Evolutionary conservation across 805 yeast genomes (phyloP).

Genomic region (Starmerella bacillaris): DNA sequence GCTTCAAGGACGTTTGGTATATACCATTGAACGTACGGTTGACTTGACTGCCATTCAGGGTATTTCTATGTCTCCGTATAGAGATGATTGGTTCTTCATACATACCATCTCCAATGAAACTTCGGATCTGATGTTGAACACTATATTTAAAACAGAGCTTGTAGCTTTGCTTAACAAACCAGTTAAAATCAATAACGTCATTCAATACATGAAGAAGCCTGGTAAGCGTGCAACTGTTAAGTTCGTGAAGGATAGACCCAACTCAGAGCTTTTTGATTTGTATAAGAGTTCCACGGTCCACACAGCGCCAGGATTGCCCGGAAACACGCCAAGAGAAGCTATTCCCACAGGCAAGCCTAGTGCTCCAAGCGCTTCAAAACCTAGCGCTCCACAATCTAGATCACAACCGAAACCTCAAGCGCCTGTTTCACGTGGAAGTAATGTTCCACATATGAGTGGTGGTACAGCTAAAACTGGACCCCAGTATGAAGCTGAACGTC

Average conservation of each 20-base stretch:
- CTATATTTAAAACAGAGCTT: constrained; percentile 78
- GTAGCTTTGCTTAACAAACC: constrained; percentile 30
- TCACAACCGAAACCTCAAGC: constrained; percentile 15
- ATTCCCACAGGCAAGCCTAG: constrained; percentile 37
- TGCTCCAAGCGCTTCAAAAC: constrained; percentile 11
- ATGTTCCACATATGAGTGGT: neutral
- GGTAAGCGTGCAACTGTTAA: constrained; percentile 61
- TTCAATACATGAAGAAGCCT: constrained; percentile 79
- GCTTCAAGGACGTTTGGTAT: constrained; percentile 40
- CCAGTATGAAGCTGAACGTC: neutral
- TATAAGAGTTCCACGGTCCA: constrained; percentile 81
- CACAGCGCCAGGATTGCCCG: constrained; percentile 60
- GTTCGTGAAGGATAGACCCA: constrained; percentile 35
- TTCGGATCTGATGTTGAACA: constrained; percentile 67
- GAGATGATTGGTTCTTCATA: constrained; percentile 86
- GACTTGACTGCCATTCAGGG: constrained; percentile 41
- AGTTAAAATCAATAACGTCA: constrained; percentile 49
- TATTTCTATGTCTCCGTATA: constrained; percentile 52
- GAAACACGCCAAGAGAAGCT: constrained; percentile 48
- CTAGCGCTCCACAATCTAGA: constrained; percentile 12
- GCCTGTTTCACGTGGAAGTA: neutral
- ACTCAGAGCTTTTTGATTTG: constrained; percentile 56
- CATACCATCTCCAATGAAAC: constrained; percentile 31
- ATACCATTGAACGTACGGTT: constrained; percentile 45
- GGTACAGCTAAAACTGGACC: constrained; percentile 1